Evolutionary conservation across 2,329 filamentous ascomycete species (phyloP), one percentile per base, ranked within the genome.

Genomic region (Phyllosticta citriasiana): DNA sequence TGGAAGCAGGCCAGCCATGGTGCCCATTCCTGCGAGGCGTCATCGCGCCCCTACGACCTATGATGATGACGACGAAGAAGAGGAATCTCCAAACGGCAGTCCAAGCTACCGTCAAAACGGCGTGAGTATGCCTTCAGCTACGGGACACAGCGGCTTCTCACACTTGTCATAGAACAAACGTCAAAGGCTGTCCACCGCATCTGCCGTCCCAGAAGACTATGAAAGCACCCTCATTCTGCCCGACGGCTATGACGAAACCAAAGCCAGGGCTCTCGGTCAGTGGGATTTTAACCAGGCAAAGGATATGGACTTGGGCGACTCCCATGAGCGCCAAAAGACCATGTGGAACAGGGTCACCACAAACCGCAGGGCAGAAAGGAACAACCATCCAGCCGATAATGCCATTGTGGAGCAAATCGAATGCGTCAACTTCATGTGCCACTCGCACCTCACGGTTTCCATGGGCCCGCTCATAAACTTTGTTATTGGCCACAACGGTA

Each of bases 391-490:
- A 1, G 87, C 90, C 0, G 88, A 95, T 50, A 87, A 89, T 67
- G 92, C 91, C 1, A 93, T 97, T 60, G 88, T 97, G 55, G 88
- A 96, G 72, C 87, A 87, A 64, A 88, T 97, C 60, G 88, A 86
- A 47, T 95, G 91, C 72, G 83, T 85, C 67, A 97, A 97, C 72
- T 97, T 97, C 75, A 97, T 97, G 94, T 97, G 93, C 69, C 94
- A 99, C 72, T 80, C 85, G 53, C 86, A 87, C 60, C 82, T 97
- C 19, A 84, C 88, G 53, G 88, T 96, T 63, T 83, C 88, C 61
- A 80, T 99, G n/a, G 94, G 94, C 0, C 94, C 94, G 0, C 79
- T 97, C 47, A 95, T 99, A 73, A 99, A 99, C 74, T 99, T 99
- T 75, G 92, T 99, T 64, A 92, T 97, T 60, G 94, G 94, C 16